Percentiles rank a stretch among this genome's conserved stretches.
These are phyloP conservation scores for Phytophthora citrophthora DNA, from an alignment of 352 stramenopile species.

Conservation along the genomic window DNA sequence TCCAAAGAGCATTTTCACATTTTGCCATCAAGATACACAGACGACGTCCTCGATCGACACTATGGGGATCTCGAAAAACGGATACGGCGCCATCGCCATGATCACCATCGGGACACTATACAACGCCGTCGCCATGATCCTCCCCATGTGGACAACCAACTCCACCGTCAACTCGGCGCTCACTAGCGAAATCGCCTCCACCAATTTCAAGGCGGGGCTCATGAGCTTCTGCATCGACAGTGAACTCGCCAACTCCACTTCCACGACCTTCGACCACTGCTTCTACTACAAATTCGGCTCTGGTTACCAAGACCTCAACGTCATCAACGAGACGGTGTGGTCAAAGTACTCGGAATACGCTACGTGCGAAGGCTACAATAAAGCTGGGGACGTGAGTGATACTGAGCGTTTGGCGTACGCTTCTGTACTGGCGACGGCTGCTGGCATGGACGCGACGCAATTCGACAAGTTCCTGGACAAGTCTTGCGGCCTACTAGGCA, in stretches of 20 bases:
- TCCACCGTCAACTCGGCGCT: constrained; percentile 22
- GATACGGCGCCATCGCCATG: constrained; percentile 22
- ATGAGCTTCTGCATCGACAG: constrained; percentile 51
- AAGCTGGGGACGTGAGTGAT: constrained; percentile 36
- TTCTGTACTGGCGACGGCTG: constrained; percentile 39
- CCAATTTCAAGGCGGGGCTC: constrained; percentile 26
- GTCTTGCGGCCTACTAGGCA: constrained; percentile 52
- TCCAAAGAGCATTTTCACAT: neutral
- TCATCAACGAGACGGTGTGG: constrained; percentile 34
- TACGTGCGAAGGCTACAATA: constrained; percentile 57
- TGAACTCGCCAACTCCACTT: constrained; percentile 39
- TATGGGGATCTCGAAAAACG: constrained; percentile 23
- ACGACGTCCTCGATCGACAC: too few relatives aligned
- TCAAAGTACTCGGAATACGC: constrained; percentile 52
- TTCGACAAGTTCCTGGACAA: constrained; percentile 70
- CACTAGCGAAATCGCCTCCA: neutral
- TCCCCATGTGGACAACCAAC: constrained; percentile 24
- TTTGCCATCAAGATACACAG: too few relatives aligned
- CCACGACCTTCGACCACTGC: constrained; percentile 56
- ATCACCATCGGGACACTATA: constrained; percentile 19
- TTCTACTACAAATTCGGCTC: constrained; percentile 68
- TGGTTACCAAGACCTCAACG: constrained; percentile 47
- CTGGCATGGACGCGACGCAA: constrained; percentile 50
- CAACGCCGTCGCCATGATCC: constrained; percentile 22
- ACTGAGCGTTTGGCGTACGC: constrained; percentile 36